These are phyloP conservation scores for Pichia manshurica DNA, from an alignment of 805 yeast genomes.

Conservation along the genomic window DNA sequence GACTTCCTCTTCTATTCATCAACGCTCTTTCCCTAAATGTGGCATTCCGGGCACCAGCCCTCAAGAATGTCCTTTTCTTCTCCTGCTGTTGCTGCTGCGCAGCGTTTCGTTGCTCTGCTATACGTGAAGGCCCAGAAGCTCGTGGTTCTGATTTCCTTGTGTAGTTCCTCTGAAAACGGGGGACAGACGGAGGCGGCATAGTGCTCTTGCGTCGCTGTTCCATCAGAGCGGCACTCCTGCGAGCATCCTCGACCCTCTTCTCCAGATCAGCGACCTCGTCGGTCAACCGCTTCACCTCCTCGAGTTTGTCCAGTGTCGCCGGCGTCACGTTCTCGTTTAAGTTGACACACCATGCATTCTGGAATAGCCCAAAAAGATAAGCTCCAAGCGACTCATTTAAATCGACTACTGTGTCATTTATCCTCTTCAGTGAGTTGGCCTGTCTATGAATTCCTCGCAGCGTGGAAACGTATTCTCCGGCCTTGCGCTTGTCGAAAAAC, in stretches of 20 bases:
- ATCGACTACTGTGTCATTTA: slow-evolving; percentile 55
- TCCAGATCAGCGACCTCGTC: slow-evolving; percentile 17
- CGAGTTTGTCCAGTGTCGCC: slow-evolving; percentile 20
- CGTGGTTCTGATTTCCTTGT: neutral
- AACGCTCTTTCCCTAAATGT: neutral
- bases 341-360: slow-evolving; percentile 86
- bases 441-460: slow-evolving; percentile 42
- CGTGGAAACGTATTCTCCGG: slow-evolving; percentile 17
- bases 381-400: slow-evolving; percentile 74
- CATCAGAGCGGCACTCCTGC: neutral
- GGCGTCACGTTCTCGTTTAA: slow-evolving; percentile 36
- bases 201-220: slow-evolving; percentile 6
- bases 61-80: slow-evolving; percentile 4
- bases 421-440: slow-evolving; percentile 47
- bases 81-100: neutral
- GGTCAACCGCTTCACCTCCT: slow-evolving; percentile 18
- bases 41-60: slow-evolving; percentile 6
- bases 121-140: neutral
- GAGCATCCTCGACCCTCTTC: neutral
- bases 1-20: neutral
- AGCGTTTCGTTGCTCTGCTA: no score
- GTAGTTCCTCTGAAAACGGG: neutral
- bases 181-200: slow-evolving; percentile 25
- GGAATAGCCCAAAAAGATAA: slow-evolving; percentile 70
- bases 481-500: slow-evolving; percentile 19